Evolutionary conservation across 2,329 filamentous ascomycete species (phyloP).

Genomic region (Cordyceps cateniannulata): DNA sequence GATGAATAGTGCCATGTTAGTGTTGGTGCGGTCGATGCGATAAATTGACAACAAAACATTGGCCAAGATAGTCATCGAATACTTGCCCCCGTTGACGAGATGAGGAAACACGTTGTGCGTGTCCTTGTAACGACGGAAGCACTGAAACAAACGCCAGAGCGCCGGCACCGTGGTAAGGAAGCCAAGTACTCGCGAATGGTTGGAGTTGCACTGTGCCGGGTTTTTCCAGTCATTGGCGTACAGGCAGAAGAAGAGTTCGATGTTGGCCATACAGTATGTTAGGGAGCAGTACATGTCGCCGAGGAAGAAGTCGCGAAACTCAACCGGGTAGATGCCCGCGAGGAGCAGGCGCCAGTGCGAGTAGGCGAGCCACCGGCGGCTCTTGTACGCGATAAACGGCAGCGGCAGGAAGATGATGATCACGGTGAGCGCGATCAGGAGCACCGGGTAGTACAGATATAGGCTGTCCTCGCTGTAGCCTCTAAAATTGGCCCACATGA

Average conservation of each 20-base stretch:
- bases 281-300: constrained; percentile 97
- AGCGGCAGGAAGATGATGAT: constrained; percentile 69
- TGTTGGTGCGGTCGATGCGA: constrained; percentile 58
- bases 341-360: constrained; percentile 84
- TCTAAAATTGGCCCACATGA: constrained; percentile 86
- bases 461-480: constrained; percentile 57
- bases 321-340: constrained; percentile 84
- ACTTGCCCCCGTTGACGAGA: constrained; percentile 88
- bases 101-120: constrained; percentile 87
- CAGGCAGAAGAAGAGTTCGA: constrained; percentile 90
- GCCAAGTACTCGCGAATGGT: constrained; percentile 72
- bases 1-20: constrained; percentile 66
- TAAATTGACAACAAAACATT: constrained; percentile 77
- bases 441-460: constrained; percentile 80
- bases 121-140: constrained; percentile 80
- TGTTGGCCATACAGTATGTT: constrained; percentile 83
- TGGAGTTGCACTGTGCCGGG: constrained; percentile 76
- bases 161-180: constrained; percentile 80
- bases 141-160: constrained; percentile 88
- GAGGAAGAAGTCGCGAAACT: constrained; percentile 95
- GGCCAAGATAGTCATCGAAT: constrained; percentile 73
- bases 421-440: constrained; percentile 65
- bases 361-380: constrained; percentile 79
- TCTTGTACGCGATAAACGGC: constrained; percentile 66
- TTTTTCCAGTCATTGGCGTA: constrained; percentile 74